Base-by-base conservation (phyloP, 441 rosid species). In the Erysimum cheiri region DNA sequence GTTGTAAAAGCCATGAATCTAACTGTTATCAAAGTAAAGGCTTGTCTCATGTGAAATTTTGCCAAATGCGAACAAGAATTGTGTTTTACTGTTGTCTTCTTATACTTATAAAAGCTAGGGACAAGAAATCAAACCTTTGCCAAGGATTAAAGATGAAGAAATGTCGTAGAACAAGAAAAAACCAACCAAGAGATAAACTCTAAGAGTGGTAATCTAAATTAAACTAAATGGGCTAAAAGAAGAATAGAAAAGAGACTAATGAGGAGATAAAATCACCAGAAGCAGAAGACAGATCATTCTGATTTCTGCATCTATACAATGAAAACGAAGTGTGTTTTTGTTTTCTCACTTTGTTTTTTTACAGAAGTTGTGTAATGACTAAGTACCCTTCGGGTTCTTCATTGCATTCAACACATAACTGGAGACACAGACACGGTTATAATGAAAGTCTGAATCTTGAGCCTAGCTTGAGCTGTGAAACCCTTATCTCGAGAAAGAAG, bases 331-430 rank as follows among this genome's bases (percentile, higher is more conserved):
- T 13, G 43, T 55, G 36, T 64, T 63, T 43, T 32, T 13, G 54
- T 40, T 59, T 35, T 72, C 56, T 33, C 58, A 62, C 48, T 15
- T 56, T 44, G 32, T 41, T 68, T 70, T 58, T 41, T 54, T 54
- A 73, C 62, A 73, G 36, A 49, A 59, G 68, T 60, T 72, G 43
- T 49, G 50, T 57, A 55, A 58, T 65, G 77, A 49, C 61, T 5
- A 58, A 56, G 43, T 50, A 48, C 67, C 64, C 76, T 36, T 54
- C 54, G 19, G 46, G 48, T 71, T 71, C 75, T 63, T 53, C 77
- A 57, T 56, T 46, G 60, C 65, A 48, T 39, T 47, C 67, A 31
- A 64, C 17, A 44, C 56, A 56, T 57, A 47, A 46, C 70, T 64
- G 36, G 58, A 64, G 76, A 64, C 64, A 63, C 41, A 64, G 1